Conservation (phyloP, 2,329 filamentous ascomycete species). For the Simplicillium aogashimaense region DNA sequence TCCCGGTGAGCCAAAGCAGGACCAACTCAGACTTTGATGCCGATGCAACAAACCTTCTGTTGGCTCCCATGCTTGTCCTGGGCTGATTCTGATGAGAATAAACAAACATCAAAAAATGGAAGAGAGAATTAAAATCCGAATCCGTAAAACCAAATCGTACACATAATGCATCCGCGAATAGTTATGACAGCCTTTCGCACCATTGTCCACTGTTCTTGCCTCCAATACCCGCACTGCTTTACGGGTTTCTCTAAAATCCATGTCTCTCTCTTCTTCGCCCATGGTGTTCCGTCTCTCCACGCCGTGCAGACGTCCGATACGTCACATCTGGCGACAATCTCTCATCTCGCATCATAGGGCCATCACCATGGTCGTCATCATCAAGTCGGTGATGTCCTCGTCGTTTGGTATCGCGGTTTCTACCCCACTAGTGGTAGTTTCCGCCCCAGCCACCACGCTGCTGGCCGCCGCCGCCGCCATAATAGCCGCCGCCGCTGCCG, state of each 20-base stretch:
- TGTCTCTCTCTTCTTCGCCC: neutral
- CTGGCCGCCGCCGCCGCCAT: slow-evolving; percentile 24
- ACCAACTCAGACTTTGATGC: too few species aligned
- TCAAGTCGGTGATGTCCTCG: slow-evolving; percentile 3
- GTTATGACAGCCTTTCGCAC: slow-evolving; percentile 4
- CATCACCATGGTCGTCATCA: slow-evolving; percentile 1
- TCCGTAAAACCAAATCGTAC: slow-evolving; percentile 9
- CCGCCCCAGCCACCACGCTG: slow-evolving; percentile 48
- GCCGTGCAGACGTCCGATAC: neutral
- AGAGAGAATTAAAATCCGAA: slow-evolving; percentile 6
- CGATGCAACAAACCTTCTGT: too few species aligned
- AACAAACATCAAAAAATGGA: slow-evolving; percentile 7
- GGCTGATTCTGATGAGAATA: slow-evolving; percentile 2
- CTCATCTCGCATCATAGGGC: neutral
- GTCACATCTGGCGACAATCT: neutral
- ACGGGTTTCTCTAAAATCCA: slow-evolving; percentile 1
- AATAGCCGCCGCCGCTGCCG: slow-evolving; percentile 37
- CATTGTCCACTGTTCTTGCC: neutral
- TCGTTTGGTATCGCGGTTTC: slow-evolving; percentile 14
- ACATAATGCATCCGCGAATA: slow-evolving; percentile 9
- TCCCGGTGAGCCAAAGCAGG: too few species aligned
- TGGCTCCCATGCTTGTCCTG: too few species aligned
- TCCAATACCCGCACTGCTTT: slow-evolving; percentile 5
- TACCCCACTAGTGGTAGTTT: slow-evolving; percentile 44
- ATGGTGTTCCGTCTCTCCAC: neutral